A percentile compares a stretch with the other conserved stretches of the same genome.
These are phyloP conservation scores for Amanita fuliginea DNA, from an alignment of 768 basidiomycete genomes.

Conservation along the genomic window DNA sequence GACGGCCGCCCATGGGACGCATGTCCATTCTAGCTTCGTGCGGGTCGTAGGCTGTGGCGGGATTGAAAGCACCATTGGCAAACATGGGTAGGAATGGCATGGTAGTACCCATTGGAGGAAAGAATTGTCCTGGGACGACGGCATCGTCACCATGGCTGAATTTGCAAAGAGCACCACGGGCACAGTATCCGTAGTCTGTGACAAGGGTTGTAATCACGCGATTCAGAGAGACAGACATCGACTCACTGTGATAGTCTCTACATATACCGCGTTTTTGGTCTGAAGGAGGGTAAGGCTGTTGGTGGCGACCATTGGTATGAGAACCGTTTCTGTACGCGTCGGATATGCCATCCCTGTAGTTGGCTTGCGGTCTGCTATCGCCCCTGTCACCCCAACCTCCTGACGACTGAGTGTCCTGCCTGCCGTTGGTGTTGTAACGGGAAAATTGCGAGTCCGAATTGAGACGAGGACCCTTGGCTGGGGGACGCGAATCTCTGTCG, in stretches of 20 bases:
- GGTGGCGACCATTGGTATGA: constrained; percentile 31
- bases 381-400: constrained; percentile 33
- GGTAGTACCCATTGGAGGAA: constrained; percentile 36
- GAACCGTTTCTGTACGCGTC: constrained; percentile 23
- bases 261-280: constrained; percentile 73
- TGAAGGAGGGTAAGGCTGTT: constrained; percentile 56
- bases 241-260: constrained; percentile 88
- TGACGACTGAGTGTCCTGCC: constrained; percentile 21
- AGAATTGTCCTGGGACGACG: constrained; percentile 61
- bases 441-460: constrained; percentile 56
- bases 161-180: constrained; percentile 81
- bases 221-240: not conserved
- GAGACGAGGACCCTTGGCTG: constrained; percentile 65
- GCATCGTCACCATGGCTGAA: constrained; percentile 91
- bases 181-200: constrained; percentile 84
- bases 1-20: constrained; percentile 37
- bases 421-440: constrained; percentile 34
- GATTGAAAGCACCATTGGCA: constrained; percentile 34
- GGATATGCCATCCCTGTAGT: constrained; percentile 20
- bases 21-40: constrained; percentile 76
- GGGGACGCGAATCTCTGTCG: constrained; percentile 45
- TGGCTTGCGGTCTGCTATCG: constrained; percentile 17
- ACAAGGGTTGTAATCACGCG: constrained; percentile 1
- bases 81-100: constrained; percentile 71
- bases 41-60: constrained; percentile 55